Percentiles rank a stretch among this genome's conserved stretches.
These are phyloP conservation scores for Graphiopsis chlorocephala DNA, from an alignment of 2,329 filamentous ascomycete species.

Conservation along the genomic window DNA sequence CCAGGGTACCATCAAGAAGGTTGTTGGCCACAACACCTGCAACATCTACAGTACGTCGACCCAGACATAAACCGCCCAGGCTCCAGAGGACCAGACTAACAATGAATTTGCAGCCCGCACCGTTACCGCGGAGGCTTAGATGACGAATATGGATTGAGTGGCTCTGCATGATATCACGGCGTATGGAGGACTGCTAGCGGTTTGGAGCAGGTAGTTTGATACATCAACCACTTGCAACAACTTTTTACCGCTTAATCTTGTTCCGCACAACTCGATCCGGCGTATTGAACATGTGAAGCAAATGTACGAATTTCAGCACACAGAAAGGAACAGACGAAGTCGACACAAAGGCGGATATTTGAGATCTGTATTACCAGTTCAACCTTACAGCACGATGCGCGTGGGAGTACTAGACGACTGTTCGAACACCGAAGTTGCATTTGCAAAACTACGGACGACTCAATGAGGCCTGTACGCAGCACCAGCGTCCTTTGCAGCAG, in stretches of 20 bases:
- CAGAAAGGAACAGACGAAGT: not conserved
- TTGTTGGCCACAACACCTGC: constrained; percentile 94
- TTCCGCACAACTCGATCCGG: not conserved
- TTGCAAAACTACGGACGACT: not conserved
- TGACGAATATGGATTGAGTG: constrained; percentile 9
- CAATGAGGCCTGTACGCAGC: constrained; percentile 16
- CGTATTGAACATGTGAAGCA: not conserved
- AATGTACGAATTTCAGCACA: not conserved
- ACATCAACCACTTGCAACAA: constrained; percentile 14
- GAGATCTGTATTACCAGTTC: not conserved
- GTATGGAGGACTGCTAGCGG: constrained; percentile 16
- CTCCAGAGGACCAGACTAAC: not conserved
- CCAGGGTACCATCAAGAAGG: constrained; percentile 97
- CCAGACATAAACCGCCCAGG: not conserved
- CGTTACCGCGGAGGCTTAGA: constrained; percentile 13
- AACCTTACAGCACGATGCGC: not conserved
- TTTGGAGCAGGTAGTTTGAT: constrained; percentile 16
- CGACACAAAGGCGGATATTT: not conserved
- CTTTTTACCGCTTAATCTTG: constrained; percentile 14
- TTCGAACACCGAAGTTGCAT: not conserved
- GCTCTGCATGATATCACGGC: constrained; percentile 17
- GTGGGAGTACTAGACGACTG: not conserved
- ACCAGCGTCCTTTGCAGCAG: constrained; percentile 21
- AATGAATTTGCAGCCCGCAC: constrained; percentile 7
- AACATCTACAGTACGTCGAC: constrained; percentile 85